A percentile compares a stretch with the other conserved stretches of the same genome.
These are phyloP conservation scores for Boletus edulis DNA, from an alignment of 768 basidiomycete species.

Conservation along the genomic window DNA sequence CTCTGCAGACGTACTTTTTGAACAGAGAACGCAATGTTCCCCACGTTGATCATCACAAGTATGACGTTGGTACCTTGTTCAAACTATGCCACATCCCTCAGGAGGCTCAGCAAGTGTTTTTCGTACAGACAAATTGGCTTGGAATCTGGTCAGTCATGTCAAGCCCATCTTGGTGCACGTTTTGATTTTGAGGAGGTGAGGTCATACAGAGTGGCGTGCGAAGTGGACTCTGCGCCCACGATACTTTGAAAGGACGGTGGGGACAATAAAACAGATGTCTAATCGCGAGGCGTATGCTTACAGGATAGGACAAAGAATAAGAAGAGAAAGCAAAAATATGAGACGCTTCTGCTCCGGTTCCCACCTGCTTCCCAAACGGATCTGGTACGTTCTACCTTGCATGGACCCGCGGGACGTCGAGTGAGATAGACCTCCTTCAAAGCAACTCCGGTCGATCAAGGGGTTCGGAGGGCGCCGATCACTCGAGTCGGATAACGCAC, in stretches of 20 bases:
- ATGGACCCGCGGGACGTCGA: not conserved
- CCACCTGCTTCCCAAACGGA: constrained; percentile 30
- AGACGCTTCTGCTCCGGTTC: too few relatives aligned
- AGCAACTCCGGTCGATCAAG: constrained; percentile 15
- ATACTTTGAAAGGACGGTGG: too few relatives aligned
- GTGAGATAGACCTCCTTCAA: constrained; percentile 13
- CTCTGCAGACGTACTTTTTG: not conserved
- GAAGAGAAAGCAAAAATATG: too few relatives aligned
- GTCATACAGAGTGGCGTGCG: not conserved
- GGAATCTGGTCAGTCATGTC: not conserved
- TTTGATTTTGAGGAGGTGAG: not conserved
- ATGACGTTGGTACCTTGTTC: not conserved
- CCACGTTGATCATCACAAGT: not conserved
- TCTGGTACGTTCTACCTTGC: constrained; percentile 20
- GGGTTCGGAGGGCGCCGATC: not conserved
- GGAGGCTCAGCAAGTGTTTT: not conserved
- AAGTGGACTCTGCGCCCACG: too few relatives aligned
- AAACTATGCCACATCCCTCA: not conserved
- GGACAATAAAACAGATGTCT: not conserved
- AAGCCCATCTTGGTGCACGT: not conserved
- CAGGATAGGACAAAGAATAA: not conserved
- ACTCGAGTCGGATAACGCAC: not conserved
- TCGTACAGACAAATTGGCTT: not conserved
- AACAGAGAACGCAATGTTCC: not conserved
- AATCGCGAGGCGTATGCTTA: not conserved